Base-by-base conservation (phyloP, 495 filamentous ascomycete genomes). In the Lasiosphaeria miniovina region DNA sequence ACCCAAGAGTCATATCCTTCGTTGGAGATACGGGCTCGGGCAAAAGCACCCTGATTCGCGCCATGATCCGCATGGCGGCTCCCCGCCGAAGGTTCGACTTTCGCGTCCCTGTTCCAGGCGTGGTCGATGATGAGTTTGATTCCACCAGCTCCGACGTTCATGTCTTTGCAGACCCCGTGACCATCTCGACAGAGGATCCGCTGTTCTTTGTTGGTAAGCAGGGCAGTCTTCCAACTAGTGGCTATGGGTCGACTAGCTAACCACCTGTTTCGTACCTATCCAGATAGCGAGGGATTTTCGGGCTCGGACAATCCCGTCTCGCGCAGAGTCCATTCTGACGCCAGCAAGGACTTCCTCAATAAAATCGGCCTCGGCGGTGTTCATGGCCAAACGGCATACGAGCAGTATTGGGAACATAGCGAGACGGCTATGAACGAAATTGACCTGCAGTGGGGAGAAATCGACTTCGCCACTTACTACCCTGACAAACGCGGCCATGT, bases 11-110 rank as follows among this genome's bases (percentile, higher is more conserved):
- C 12, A 49, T 65, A 11, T 65, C 62, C 6, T 61, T 65, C 17
- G 62, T 65, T 1, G 62, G 62, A 1, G 62, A 65, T 15, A 65
- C 62, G 2, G 62, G 62, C 6, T 65, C 58, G 4, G 62, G 62
- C 5, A 65, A 65, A 46, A 58, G 54, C 46, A 65, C 62, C 12
- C 17, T 65, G 49, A 65, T 65, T 45, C 54, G 58, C 4, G 58
- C 62, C 40, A 65, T 65, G 15, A 61, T 65, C 43, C 62, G 62
- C 11, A 65, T 65, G 62, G 32, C 50, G 11, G 62, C 58, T 3
- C 62, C 62, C 9, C 54, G 49, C 3, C 11, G 36, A 12, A 58
- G 54, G n/a, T 36, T 43, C 14, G 32, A 12, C 12, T 65, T 49
- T 33, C 62, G 46, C 24, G 51, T 49, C 4, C 62, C 62, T 1